Percentiles rank a stretch among this genome's conserved stretches.
These are phyloP conservation scores for Aspergillus clavatus DNA, from an alignment of 2,329 filamentous ascomycete genomes.

Conservation along the genomic window DNA sequence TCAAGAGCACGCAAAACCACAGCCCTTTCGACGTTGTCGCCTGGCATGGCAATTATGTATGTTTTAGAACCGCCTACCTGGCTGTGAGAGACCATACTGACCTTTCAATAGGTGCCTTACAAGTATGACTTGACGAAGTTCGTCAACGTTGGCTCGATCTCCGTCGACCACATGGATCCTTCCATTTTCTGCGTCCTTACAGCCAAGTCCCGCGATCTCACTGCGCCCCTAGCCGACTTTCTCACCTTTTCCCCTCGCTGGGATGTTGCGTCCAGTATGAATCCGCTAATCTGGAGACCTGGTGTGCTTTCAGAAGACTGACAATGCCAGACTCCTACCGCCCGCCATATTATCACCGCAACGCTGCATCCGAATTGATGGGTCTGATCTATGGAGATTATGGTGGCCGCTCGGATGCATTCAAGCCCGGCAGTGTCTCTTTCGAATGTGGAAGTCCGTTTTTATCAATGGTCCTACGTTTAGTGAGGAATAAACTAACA, in stretches of 20 bases:
- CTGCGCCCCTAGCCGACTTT: slow-evolving; percentile 34
- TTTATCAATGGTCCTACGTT: neutral
- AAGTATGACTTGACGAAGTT: slow-evolving; percentile 42
- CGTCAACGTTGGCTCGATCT: slow-evolving; percentile 38
- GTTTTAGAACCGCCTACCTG: no score
- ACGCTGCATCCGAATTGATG: slow-evolving; percentile 38
- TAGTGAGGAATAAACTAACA: slow-evolving; percentile 1
- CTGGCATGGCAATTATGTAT: slow-evolving; percentile 63
- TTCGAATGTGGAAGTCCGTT: slow-evolving; percentile 34
- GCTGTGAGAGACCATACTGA: slow-evolving; percentile 1
- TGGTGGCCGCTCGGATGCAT: slow-evolving; percentile 31
- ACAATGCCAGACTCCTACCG: slow-evolving; percentile 32
- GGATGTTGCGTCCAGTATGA: slow-evolving; percentile 36
- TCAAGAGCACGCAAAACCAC: slow-evolving; percentile 57
- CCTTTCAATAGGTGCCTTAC: slow-evolving; percentile 28
- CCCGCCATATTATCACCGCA: slow-evolving; percentile 42
- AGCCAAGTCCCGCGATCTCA: slow-evolving; percentile 35
- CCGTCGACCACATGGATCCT: slow-evolving; percentile 39
- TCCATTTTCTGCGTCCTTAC: slow-evolving; percentile 40
- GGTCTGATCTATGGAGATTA: slow-evolving; percentile 35
- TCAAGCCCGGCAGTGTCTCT: slow-evolving; percentile 32
- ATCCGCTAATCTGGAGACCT: neutral
- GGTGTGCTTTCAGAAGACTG: no score
- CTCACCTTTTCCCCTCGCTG: slow-evolving; percentile 39
- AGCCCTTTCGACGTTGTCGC: slow-evolving; percentile 67